Percentiles rank a stretch among this genome's conserved stretches.
Evolutionary conservation across 176 grass and related monocot genomes (phyloP).

Genomic region (Echinochloa phyllopogon): DNA sequence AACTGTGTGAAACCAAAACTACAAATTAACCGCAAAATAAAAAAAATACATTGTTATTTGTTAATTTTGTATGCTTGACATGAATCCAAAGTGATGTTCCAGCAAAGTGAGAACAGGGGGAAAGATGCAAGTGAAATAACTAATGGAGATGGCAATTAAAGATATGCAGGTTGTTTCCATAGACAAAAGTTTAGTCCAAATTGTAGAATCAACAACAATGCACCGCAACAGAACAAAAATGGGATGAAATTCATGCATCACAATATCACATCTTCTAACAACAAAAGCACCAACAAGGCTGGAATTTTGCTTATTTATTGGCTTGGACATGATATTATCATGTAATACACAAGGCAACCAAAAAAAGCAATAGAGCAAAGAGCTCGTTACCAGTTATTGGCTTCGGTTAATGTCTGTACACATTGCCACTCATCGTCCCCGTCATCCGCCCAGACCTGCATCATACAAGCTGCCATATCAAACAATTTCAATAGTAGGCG

Average conservation of each 20-base stretch:
- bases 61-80: constrained; percentile 23
- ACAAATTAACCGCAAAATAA: constrained; percentile 14
- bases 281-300: neutral
- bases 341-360: neutral
- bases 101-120: constrained; percentile 22
- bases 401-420: constrained; percentile 83
- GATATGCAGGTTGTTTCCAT: neutral
- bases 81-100: neutral
- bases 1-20: neutral
- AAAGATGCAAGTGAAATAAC: neutral
- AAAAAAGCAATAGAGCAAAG: neutral
- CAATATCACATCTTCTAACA: neutral
- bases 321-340: neutral
- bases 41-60: constrained; percentile 22
- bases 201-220: neutral
- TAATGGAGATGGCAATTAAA: neutral
- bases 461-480: constrained; percentile 30
- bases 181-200: constrained; percentile 6
- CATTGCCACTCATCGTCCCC: constrained; percentile 94
- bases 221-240: neutral
- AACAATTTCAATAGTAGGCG: neutral
- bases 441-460: constrained; percentile 86
- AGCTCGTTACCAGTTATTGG: constrained; percentile 47
- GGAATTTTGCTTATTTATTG: neutral
- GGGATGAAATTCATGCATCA: neutral